Percentiles rank a stretch among this genome's conserved stretches.
Conservation (phyloP, 1,139 yeast species). For the Scheffersomyces quercinus region DNA sequence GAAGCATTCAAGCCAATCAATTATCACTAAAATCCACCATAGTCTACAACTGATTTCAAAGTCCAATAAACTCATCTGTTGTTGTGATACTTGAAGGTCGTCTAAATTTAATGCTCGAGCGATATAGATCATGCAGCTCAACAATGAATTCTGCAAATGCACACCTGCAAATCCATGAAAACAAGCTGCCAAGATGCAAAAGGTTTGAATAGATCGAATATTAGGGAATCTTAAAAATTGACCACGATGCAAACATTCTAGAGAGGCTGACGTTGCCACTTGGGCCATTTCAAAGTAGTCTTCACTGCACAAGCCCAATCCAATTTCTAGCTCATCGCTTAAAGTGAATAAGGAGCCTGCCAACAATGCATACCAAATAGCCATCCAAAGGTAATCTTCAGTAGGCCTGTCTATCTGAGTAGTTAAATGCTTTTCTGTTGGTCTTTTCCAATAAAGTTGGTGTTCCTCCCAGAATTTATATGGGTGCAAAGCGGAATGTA, state of each 20-base stretch:
- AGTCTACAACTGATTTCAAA: slow-evolving; percentile 25
- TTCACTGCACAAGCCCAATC: slow-evolving; percentile 17
- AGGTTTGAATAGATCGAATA: slow-evolving; percentile 25
- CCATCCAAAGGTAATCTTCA: slow-evolving; percentile 26
- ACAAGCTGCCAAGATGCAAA: slow-evolving; percentile 26
- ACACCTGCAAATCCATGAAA: slow-evolving; percentile 31
- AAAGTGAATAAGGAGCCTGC: slow-evolving; percentile 29
- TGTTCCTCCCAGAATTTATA: slow-evolving; percentile 13
- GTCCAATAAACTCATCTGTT: slow-evolving; percentile 12
- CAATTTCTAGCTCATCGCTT: slow-evolving; percentile 18
- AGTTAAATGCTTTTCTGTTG: slow-evolving; percentile 7
- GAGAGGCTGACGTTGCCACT: slow-evolving; percentile 25
- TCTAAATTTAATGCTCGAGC: slow-evolving; percentile 27
- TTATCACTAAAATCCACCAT: slow-evolving; percentile 33
- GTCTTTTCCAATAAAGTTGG: slow-evolving; percentile 9
- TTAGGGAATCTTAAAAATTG: slow-evolving; percentile 30
- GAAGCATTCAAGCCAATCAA: slow-evolving; percentile 35
- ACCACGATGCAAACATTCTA: slow-evolving; percentile 34
- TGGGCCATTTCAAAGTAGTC: slow-evolving; percentile 24
- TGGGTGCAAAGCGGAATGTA: slow-evolving; percentile 15
- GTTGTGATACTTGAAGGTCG: slow-evolving; percentile 11
- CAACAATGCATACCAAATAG: slow-evolving; percentile 31
- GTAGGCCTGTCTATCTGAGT: slow-evolving; percentile 7
- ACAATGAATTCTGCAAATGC: slow-evolving; percentile 24
- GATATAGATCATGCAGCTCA: slow-evolving; percentile 23